A percentile compares a stretch with the other conserved stretches of the same genome.
phyloP scores from a whole-genome alignment of 2,329 filamentous ascomycete genomes.

The Rugonectria rugulosa region DNA sequence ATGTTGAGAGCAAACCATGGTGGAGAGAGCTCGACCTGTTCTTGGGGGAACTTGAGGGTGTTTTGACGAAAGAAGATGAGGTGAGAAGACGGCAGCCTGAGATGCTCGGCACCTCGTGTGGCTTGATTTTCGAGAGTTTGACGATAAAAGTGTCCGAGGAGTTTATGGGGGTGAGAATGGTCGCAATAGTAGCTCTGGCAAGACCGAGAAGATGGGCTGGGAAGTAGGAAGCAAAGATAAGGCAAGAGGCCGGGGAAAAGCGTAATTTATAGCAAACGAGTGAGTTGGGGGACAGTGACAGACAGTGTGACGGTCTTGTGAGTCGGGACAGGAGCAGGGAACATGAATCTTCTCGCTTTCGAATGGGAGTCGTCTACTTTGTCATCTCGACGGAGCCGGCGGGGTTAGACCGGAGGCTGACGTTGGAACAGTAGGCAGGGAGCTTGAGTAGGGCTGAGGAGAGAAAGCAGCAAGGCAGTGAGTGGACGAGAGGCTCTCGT shows the following conservation, averaged over 20 bases:
- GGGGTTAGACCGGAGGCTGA: background rate
- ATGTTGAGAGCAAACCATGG: background rate
- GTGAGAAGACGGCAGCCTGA: too few relatives aligned
- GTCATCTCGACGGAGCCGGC: conserved; percentile 12
- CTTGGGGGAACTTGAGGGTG: too few relatives aligned
- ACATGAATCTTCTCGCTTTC: background rate
- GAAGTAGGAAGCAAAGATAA: background rate
- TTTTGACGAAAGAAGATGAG: too few relatives aligned
- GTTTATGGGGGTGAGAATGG: too few relatives aligned
- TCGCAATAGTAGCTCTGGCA: too few relatives aligned
- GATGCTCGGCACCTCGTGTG: too few relatives aligned
- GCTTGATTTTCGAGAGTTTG: too few relatives aligned
- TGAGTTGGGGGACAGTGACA: background rate
- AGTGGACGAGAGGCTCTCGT: background rate
- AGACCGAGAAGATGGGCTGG: too few relatives aligned
- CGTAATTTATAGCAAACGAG: background rate
- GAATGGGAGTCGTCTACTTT: conserved; percentile 1
- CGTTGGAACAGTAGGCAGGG: conserved; percentile 11
- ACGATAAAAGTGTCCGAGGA: too few relatives aligned
- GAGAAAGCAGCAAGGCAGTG: conserved; percentile 20
- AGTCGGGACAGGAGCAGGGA: background rate
- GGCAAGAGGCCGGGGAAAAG: background rate
- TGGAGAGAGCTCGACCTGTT: too few relatives aligned
- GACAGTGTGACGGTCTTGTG: background rate
- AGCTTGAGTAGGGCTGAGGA: conserved; percentile 34